Conservation (phyloP, 2,329 filamentous ascomycete species). For the Dactylellina leptospora region DNA sequence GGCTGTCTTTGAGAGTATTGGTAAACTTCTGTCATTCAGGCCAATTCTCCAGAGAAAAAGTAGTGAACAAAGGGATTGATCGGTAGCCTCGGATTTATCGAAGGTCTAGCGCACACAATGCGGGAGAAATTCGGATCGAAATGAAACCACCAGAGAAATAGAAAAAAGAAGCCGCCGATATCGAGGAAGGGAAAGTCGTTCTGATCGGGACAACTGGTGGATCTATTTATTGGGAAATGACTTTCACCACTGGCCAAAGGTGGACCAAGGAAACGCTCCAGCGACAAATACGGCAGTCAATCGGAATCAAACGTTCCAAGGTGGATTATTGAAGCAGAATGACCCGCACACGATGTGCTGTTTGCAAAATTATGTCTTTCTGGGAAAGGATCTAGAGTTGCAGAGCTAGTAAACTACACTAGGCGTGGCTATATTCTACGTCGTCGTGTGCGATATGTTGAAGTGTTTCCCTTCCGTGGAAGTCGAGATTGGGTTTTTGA, state of each 20-base stretch:
- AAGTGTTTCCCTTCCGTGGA: neutral
- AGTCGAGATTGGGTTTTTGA: neutral
- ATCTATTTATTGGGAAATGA: conserved; percentile 49
- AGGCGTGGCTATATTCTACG: too few species aligned
- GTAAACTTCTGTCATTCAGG: conserved; percentile 52
- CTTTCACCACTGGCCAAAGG: conserved; percentile 28
- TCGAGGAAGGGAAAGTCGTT: too few species aligned
- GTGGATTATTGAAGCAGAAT: conserved; percentile 23
- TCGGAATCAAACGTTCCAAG: conserved; percentile 48
- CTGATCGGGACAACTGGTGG: conserved; percentile 36
- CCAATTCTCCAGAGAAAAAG: conserved; percentile 36
- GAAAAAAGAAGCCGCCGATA: too few species aligned
- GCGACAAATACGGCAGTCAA: conserved; percentile 42
- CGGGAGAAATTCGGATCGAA: too few species aligned
- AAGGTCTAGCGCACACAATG: conserved; percentile 18
- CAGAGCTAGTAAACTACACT: too few species aligned
- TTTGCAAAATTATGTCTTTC: conserved; percentile 23
- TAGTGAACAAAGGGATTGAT: neutral
- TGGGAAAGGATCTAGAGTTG: too few species aligned
- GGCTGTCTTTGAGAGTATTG: conserved; percentile 43
- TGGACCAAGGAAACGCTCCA: conserved; percentile 31
- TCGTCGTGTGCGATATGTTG: too few species aligned
- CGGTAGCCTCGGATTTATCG: neutral
- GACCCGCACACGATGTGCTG: conserved; percentile 20
- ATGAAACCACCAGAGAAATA: too few species aligned